Evolutionary conservation across 345 rosid species (phyloP).

Genomic region (Linum trigynum): DNA sequence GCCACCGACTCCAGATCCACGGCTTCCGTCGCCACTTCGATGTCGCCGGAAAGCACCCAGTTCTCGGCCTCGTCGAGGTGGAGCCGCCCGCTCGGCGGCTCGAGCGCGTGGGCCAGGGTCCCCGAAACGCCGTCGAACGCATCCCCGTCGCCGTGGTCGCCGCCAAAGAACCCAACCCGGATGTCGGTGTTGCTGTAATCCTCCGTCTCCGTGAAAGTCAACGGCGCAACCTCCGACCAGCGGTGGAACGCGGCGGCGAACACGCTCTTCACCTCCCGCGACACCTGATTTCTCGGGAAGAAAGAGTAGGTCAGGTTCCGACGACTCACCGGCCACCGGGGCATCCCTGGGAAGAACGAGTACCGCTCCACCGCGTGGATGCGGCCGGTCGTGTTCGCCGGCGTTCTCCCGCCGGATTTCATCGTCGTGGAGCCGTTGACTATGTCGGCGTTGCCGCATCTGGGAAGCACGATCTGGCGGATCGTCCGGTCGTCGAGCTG

Average conservation of each 20-base stretch:
- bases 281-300: slow-evolving; percentile 30
- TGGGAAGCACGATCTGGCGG: slow-evolving; percentile 46
- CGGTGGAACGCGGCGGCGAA: slow-evolving; percentile 60
- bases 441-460: slow-evolving; percentile 86
- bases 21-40: slow-evolving; percentile 27
- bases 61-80: slow-evolving; percentile 69
- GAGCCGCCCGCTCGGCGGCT: slow-evolving; percentile 69
- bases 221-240: slow-evolving; percentile 59
- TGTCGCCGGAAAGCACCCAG: slow-evolving; percentile 58
- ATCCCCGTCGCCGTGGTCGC: slow-evolving; percentile 94
- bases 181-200: slow-evolving; percentile 38
- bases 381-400: slow-evolving; percentile 10
- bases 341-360: slow-evolving; percentile 60
- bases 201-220: slow-evolving; percentile 48
- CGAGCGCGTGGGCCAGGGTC: slow-evolving; percentile 88
- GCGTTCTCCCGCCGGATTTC: slow-evolving; percentile 46
- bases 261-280: slow-evolving; percentile 43
- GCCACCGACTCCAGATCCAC: slow-evolving; percentile 87
- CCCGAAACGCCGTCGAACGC: slow-evolving; percentile 81
- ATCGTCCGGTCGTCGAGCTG: slow-evolving; percentile 56
- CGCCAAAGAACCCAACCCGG: slow-evolving; percentile 53
- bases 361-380: slow-evolving; percentile 54
- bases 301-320: slow-evolving; percentile 62
- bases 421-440: slow-evolving; percentile 72
- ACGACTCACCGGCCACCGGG: slow-evolving; percentile 51